These are phyloP conservation scores for Malbranchea zuffiana DNA, from an alignment of 2,329 filamentous ascomycete genomes.

Conservation along the genomic window DNA sequence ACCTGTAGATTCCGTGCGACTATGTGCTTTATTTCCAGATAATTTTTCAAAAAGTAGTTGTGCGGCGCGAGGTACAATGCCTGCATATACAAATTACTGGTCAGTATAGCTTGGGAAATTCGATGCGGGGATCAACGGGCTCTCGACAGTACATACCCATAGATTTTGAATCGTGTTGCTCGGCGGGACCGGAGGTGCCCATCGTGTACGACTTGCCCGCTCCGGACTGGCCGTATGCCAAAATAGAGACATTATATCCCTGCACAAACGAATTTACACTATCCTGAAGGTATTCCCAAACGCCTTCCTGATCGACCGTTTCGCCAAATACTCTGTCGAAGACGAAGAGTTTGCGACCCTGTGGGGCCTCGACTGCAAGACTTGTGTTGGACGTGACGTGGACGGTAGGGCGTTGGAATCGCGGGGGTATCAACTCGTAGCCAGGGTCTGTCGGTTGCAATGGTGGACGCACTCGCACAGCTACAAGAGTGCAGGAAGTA, in stretches of 20 bases:
- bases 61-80: slow-evolving; percentile 90
- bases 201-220: slow-evolving; percentile 98
- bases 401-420: slow-evolving; percentile 87
- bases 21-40: slow-evolving; percentile 22
- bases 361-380: slow-evolving; percentile 77
- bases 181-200: slow-evolving; percentile 79
- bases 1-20: slow-evolving; percentile 61
- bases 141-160: slow-evolving; percentile 62
- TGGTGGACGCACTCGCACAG: slow-evolving; percentile 83
- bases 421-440: slow-evolving; percentile 87
- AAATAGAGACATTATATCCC: slow-evolving; percentile 94
- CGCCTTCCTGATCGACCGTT: slow-evolving; percentile 70
- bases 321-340: slow-evolving; percentile 91
- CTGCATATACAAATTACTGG: slow-evolving; percentile 44
- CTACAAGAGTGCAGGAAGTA: slow-evolving; percentile 38
- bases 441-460: slow-evolving; percentile 75
- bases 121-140: background rate
- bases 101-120: too few species aligned
- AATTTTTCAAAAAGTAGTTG: slow-evolving; percentile 70
- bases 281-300: slow-evolving; percentile 90
- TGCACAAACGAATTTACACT: slow-evolving; percentile 83
- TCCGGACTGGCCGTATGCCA: slow-evolving; percentile 95
- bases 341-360: slow-evolving; percentile 88
- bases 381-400: slow-evolving; percentile 79
- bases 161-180: slow-evolving; percentile 57